Evolutionary conservation across 345 rosid genomes (phyloP).

Genomic region (Melaleuca alternifolia): DNA sequence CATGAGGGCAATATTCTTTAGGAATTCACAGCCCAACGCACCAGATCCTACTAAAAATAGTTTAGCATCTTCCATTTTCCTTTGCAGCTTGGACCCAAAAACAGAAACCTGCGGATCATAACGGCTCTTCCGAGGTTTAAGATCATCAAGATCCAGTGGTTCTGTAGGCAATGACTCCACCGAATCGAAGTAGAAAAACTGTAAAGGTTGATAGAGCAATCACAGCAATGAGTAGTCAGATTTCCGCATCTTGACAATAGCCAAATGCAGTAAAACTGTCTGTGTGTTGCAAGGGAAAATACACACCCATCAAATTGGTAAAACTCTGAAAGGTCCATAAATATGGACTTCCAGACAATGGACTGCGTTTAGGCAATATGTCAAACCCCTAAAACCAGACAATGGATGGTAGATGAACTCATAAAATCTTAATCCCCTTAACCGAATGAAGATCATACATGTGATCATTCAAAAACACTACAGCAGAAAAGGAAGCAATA

Average conservation of each 20-base stretch:
- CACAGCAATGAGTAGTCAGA: neutral
- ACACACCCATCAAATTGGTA: neutral
- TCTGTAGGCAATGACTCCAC: constrained; percentile 83
- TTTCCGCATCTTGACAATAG: neutral
- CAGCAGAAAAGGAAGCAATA: neutral
- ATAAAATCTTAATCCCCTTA: neutral
- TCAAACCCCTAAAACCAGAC: too few species aligned
- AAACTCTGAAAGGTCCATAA: neutral
- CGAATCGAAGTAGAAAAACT: constrained; percentile 97
- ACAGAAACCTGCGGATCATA: constrained; percentile 98
- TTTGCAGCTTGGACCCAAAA: constrained; percentile 90
- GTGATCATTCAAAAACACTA: neutral
- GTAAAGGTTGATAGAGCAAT: constrained; percentile 15
- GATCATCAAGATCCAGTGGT: constrained; percentile 53
- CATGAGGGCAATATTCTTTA: constrained; percentile 92
- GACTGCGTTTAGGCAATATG: neutral
- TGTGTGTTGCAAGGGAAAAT: neutral
- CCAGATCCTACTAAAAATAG: constrained; percentile 92
- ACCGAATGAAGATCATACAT: neutral
- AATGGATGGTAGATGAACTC: neutral
- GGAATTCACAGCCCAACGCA: constrained; percentile 95
- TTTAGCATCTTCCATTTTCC: constrained; percentile 82
- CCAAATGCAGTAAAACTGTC: neutral
- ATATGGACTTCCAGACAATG: neutral
- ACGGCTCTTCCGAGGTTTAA: constrained; percentile 67